Evolutionary conservation across 495 filamentous ascomycete species (phyloP), one percentile per base, ranked within the genome.

Genomic region (Daldinia loculata): DNA sequence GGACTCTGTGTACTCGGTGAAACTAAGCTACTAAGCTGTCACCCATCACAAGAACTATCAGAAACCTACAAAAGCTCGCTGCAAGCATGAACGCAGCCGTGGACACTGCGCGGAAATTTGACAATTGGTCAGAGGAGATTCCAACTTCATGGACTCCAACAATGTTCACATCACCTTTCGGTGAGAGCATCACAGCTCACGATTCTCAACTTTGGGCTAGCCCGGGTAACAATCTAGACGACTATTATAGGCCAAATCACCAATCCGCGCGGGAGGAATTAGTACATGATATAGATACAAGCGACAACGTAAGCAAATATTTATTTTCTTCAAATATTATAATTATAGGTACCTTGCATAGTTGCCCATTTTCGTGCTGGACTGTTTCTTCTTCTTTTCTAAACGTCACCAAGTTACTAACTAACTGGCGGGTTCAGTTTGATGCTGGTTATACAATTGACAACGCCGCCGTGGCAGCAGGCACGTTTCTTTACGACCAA

Each of bases 111-210:
- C 56, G 32, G 5, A 69, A 38, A 26, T 52, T 66, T 27, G 70
- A 69, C 2, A 50, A 66, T 6, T 73, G 70, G 65, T 19, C 56
- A 17, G 61, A 73, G 0, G 70, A 66, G 1, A 43, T 58, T 2
- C 26, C 55, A 4, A 32, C 36, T 8, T 17, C 34, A 17, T 68
- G 64, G 65, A 30, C 61, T 15, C 56, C 56, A 26, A 19, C 70
- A 22, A 66, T 73, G 56, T 69, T 69, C 52, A 24, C 61, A n/a
- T 58, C 70, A 7, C 27, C 70, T 9, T 73, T 69, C 4, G 52
- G 65, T 34, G 61, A 67, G 12, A 41, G 34, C 29, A 55, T 69
- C 11, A 22, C 51, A 2, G 53, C 66, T 6, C 26, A 51, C 7
- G 70, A 69, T 27, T 22, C 56, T 1, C 60, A 69, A 17, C 55